Evolutionary conservation across 202 grass and related monocot species (phyloP).

Genomic region (Digitaria exilis): DNA sequence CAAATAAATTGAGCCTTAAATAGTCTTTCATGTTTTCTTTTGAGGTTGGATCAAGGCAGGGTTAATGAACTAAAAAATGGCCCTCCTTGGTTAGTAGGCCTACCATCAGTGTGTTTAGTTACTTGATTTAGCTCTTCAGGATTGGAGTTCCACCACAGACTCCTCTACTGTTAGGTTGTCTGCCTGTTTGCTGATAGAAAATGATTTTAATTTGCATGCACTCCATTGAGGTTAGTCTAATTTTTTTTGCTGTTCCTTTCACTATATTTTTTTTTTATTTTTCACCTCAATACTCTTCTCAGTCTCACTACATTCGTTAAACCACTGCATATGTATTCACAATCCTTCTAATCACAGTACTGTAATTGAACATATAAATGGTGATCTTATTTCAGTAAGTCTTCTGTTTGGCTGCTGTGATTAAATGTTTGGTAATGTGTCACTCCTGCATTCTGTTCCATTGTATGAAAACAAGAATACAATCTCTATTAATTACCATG

Average conservation of each 20-base stretch:
- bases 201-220: background rate
- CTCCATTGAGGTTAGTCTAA: background rate
- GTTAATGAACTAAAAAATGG: slow-evolving; percentile 10
- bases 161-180: background rate
- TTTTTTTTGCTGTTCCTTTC: background rate
- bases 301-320: background rate
- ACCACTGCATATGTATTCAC: background rate
- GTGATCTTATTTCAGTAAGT: background rate
- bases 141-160: background rate
- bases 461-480: background rate
- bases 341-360: background rate
- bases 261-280: background rate
- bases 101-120: background rate
- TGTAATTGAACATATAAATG: background rate
- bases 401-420: background rate
- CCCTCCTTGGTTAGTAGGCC: background rate
- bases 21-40: slow-evolving; percentile 21
- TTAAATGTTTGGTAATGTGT: background rate
- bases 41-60: background rate
- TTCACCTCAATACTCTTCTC: background rate
- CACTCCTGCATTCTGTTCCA: background rate
- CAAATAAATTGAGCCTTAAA: background rate
- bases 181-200: background rate
- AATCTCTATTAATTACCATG: background rate
- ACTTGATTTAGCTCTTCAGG: slow-evolving; percentile 20